A percentile compares a stretch with the other conserved stretches of the same genome.
These are phyloP conservation scores for Backusella tuberculispora DNA, from an alignment of 192 early-diverging fungal species.

Conservation along the genomic window DNA sequence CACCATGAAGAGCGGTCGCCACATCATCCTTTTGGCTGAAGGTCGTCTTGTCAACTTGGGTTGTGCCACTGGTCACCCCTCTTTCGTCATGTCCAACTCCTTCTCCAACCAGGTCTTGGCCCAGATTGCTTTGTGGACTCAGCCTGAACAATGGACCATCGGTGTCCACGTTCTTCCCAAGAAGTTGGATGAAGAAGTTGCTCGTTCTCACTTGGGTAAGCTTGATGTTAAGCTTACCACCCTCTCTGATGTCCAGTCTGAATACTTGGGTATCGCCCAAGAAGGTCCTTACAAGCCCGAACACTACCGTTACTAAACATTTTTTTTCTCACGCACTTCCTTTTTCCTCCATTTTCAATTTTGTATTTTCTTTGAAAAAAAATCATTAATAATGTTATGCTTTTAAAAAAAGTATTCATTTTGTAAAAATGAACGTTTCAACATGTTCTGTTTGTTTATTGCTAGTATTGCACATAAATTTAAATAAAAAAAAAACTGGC, in stretches of 20 bases:
- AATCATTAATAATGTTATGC: constrained; percentile 11
- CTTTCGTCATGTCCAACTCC: constrained; percentile 99
- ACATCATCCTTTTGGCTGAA: constrained; percentile 97
- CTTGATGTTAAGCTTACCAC: constrained; percentile 94
- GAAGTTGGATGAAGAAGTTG: constrained; percentile 99
- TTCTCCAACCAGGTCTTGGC: constrained; percentile 99
- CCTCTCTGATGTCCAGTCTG: constrained; percentile 62
- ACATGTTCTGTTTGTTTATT: constrained; percentile 30
- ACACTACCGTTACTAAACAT: constrained; percentile 90
- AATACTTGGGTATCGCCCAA: constrained; percentile 82
- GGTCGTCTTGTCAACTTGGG: constrained; percentile 99
- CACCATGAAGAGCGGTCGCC: constrained; percentile 86
- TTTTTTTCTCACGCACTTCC: background rate
- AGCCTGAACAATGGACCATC: constrained; percentile 81
- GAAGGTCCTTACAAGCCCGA: constrained; percentile 97
- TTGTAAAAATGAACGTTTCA: constrained; percentile 32
- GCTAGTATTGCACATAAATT: constrained; percentile 22
- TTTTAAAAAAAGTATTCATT: background rate
- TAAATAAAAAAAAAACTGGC: constrained; percentile 25
- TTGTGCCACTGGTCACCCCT: constrained; percentile 98
- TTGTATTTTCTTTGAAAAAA: constrained; percentile 6
- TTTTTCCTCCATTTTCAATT: background rate
- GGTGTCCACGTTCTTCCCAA: constrained; percentile 99
- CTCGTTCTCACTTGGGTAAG: constrained; percentile 91
- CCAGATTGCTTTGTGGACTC: constrained; percentile 98